Conservation (phyloP, 139 green algal genomes). For the Diplosphaera chodatii region DNA sequence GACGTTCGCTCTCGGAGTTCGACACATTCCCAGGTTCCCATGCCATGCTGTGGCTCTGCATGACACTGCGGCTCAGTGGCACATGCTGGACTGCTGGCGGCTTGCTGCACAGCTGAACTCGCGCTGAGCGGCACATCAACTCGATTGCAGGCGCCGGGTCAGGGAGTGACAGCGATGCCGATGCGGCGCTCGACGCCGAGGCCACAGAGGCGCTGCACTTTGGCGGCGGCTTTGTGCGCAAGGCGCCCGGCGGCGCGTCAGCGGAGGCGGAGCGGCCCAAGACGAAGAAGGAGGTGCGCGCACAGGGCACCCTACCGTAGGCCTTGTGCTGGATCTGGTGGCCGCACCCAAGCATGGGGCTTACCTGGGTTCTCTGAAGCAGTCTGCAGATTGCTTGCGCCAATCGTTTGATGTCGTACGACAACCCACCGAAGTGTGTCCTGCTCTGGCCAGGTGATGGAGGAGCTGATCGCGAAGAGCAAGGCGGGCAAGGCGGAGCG, state of each 20-base stretch:
- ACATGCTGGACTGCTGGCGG: too few species aligned
- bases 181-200: slow-evolving; percentile 44
- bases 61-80: too few species aligned
- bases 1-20: slow-evolving; percentile 32
- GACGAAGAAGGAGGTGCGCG: slow-evolving; percentile 65
- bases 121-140: too few species aligned
- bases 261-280: slow-evolving; percentile 18
- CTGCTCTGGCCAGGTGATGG: slow-evolving; percentile 98
- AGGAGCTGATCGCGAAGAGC: slow-evolving; percentile 95
- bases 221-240: slow-evolving; percentile 51
- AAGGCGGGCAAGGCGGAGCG: slow-evolving; percentile 73
- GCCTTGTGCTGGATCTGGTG: too few species aligned
- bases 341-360: too few species aligned
- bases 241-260: slow-evolving; percentile 10
- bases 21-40: slow-evolving; percentile 5
- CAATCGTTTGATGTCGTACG: too few species aligned
- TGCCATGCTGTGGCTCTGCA: too few species aligned
- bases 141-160: slow-evolving; percentile 11
- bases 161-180: slow-evolving; percentile 31
- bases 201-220: slow-evolving; percentile 59
- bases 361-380: too few species aligned
- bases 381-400: too few species aligned
- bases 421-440: too few species aligned
- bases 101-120: too few species aligned
- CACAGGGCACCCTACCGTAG: neutral